A percentile compares a stretch with the other conserved stretches of the same genome.
phyloP scores from a whole-genome alignment of 768 basidiomycete species.

The Imleria badia region DNA sequence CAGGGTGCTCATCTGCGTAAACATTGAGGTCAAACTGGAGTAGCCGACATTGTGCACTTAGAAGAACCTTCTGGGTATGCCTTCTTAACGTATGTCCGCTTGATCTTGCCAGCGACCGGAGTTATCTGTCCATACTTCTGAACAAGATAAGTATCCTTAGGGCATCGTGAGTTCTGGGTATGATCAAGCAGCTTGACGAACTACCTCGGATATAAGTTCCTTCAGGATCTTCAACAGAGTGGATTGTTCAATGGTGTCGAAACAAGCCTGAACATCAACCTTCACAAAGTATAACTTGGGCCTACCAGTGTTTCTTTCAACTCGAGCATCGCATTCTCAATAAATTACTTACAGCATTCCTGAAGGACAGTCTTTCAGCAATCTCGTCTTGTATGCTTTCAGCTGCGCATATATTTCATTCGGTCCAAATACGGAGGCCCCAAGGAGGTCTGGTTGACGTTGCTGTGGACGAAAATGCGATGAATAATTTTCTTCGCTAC shows the following conservation, averaged over 20 bases:
- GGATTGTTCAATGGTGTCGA: conserved; percentile 92
- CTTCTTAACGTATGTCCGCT: conserved; percentile 54
- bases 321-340: background rate
- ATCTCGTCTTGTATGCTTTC: conserved; percentile 62
- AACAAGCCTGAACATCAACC: conserved; percentile 93
- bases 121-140: conserved; percentile 70
- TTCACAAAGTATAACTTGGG: conserved; percentile 95
- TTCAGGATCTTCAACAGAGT: conserved; percentile 78
- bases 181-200: background rate
- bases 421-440: conserved; percentile 79
- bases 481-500: background rate
- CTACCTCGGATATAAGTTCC: conserved; percentile 70
- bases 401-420: conserved; percentile 80
- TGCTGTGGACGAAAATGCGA: conserved; percentile 43
- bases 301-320: conserved; percentile 38
- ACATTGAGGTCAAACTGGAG: background rate
- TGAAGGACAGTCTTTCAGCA: conserved; percentile 38
- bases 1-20: conserved; percentile 64
- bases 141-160: conserved; percentile 69
- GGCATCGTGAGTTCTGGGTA: background rate
- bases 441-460: conserved; percentile 60
- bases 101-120: conserved; percentile 53
- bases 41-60: background rate
- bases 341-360: conserved; percentile 52
- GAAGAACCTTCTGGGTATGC: conserved; percentile 65